These are phyloP conservation scores for Nannochloris sp. DNA, from an alignment of 139 green algal species.

Conservation along the genomic window DNA sequence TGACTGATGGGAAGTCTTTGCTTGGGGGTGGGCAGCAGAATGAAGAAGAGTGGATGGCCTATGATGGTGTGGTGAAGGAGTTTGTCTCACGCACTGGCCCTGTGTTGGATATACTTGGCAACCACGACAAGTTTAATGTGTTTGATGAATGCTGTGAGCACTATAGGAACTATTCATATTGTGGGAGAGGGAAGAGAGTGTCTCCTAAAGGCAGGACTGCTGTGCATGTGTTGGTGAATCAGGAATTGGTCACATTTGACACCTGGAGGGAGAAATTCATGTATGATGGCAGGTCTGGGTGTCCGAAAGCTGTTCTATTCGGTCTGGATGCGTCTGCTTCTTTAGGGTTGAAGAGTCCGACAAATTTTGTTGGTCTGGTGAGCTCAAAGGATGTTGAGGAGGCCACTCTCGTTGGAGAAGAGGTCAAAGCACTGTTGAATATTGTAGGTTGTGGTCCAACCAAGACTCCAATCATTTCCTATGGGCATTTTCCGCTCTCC, in stretches of 20 bases:
- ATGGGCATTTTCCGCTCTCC: conserved; percentile 56
- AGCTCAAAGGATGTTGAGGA: conserved; percentile 2
- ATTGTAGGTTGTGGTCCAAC: not conserved
- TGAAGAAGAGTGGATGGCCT: conserved; percentile 38
- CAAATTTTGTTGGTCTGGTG: conserved; percentile 53
- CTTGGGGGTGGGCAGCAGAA: conserved; percentile 27
- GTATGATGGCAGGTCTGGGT: conserved; percentile 1
- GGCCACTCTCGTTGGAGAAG: not conserved
- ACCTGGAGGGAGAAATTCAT: conserved; percentile 5
- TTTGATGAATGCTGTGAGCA: not conserved
- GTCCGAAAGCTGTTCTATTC: conserved; percentile 36
- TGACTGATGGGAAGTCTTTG: conserved; percentile 46
- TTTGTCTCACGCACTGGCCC: not conserved
- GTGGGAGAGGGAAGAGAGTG: too few species aligned
- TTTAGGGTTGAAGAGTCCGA: conserved; percentile 41
- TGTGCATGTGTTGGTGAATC: too few species aligned
- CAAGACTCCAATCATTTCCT: conserved; percentile 29
- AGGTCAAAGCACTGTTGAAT: conserved; percentile 10
- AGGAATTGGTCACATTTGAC: too few species aligned
- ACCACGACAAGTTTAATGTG: conserved; percentile 66
- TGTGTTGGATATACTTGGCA: conserved; percentile 54
- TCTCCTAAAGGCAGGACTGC: too few species aligned
- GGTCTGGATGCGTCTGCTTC: conserved; percentile 46
- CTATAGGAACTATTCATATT: too few species aligned
- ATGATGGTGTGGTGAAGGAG: conserved; percentile 10